Percentiles rank a stretch among this genome's conserved stretches.
Evolutionary conservation across 2,329 filamentous ascomycete genomes (phyloP).

Genomic region (Aspergillus nomiae): DNA sequence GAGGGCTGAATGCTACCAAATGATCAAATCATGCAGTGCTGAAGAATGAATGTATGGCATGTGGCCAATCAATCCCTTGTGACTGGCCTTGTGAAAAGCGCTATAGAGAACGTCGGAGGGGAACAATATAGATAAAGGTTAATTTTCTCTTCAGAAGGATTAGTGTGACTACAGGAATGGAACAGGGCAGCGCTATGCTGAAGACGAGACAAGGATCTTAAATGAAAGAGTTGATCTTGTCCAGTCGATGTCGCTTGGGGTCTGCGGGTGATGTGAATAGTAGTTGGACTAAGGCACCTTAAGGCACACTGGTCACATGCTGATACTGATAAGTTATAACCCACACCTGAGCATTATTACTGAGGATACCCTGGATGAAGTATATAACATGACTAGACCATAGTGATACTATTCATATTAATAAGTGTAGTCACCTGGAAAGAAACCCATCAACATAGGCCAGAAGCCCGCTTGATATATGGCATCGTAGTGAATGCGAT

Average conservation of each 20-base stretch:
- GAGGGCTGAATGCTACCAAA: background rate
- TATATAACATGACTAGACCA: background rate
- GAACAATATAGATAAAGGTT: background rate
- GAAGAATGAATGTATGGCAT: background rate
- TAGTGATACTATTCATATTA: background rate
- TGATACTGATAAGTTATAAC: background rate
- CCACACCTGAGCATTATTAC: no score
- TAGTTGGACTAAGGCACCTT: background rate
- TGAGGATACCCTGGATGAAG: background rate
- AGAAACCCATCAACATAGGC: background rate
- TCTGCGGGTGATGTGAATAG: background rate
- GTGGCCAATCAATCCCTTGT: conserved; percentile 2
- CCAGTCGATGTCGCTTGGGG: background rate
- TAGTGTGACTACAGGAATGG: background rate
- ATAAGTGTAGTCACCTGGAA: background rate
- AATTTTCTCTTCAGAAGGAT: no score
- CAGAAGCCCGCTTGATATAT: background rate
- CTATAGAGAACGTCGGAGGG: background rate
- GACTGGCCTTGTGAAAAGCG: background rate
- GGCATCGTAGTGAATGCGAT: background rate
- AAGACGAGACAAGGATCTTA: background rate
- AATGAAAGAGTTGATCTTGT: background rate
- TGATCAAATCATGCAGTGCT: background rate
- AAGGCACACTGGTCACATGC: background rate
- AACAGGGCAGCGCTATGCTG: background rate